These are phyloP conservation scores for Crassisporium funariophilum DNA, from an alignment of 768 basidiomycete genomes.

Conservation along the genomic window DNA sequence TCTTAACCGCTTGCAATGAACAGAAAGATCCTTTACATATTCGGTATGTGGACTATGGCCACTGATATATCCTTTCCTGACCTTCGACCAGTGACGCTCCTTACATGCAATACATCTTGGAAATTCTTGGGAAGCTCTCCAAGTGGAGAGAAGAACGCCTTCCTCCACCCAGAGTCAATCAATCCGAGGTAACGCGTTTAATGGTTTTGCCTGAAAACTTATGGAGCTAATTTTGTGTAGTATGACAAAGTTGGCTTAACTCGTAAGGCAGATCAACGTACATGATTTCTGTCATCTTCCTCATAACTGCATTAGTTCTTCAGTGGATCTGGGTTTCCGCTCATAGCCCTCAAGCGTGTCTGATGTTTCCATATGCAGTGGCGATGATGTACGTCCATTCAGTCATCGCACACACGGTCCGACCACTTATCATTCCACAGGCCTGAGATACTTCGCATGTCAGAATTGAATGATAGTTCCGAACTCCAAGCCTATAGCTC, in stretches of 20 bases:
- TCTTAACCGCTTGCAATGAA: slow-evolving; percentile 57
- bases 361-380: slow-evolving; percentile 77
- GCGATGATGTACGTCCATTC: slow-evolving; percentile 66
- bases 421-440: slow-evolving; percentile 37
- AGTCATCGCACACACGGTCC: slow-evolving; percentile 6
- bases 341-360: slow-evolving; percentile 71
- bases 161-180: slow-evolving; percentile 82
- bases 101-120: slow-evolving; percentile 57
- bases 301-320: slow-evolving; percentile 50
- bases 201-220: slow-evolving; percentile 2
- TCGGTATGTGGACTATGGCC: slow-evolving; percentile 39
- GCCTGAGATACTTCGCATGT: slow-evolving; percentile 87
- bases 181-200: slow-evolving; percentile 59
- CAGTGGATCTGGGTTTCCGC: slow-evolving; percentile 81
- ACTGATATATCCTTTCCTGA: slow-evolving; percentile 7
- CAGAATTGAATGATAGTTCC: slow-evolving; percentile 83
- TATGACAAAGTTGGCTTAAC: slow-evolving; percentile 90
- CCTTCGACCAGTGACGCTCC: slow-evolving; percentile 45
- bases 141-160: slow-evolving; percentile 76
- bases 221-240: slow-evolving; percentile 30
- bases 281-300: slow-evolving; percentile 2
- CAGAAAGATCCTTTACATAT: slow-evolving; percentile 61
- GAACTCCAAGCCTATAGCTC: slow-evolving; percentile 83
- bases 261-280: slow-evolving; percentile 46
- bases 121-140: slow-evolving; percentile 61